Evolutionary conservation across 108 stramenopile species (phyloP).

Genomic region (Cyclotella baltica): DNA sequence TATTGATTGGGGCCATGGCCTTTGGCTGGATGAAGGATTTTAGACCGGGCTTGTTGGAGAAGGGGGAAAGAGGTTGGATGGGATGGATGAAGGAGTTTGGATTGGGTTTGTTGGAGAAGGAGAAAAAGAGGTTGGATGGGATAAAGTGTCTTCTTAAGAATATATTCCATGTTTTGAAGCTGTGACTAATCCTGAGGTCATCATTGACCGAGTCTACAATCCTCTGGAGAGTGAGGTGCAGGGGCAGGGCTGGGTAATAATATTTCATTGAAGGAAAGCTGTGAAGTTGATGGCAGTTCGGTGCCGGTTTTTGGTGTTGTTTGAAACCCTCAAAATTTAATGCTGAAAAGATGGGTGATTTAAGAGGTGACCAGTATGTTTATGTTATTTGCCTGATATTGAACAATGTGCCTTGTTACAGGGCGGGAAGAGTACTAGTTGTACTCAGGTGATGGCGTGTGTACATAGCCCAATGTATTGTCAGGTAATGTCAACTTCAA

Average conservation of each 20-base stretch:
- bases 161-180: slow-evolving; percentile 52
- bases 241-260: slow-evolving; percentile 49
- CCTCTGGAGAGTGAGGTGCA: slow-evolving; percentile 59
- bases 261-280: slow-evolving; percentile 52
- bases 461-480: too few species aligned
- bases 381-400: slow-evolving; percentile 88
- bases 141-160: slow-evolving; percentile 63
- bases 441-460: slow-evolving; percentile 65
- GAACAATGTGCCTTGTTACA: slow-evolving; percentile 45
- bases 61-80: slow-evolving; percentile 34
- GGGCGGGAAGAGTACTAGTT: slow-evolving; percentile 55
- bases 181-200: slow-evolving; percentile 47
- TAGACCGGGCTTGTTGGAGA: slow-evolving; percentile 55
- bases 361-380: slow-evolving; percentile 77
- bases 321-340: slow-evolving; percentile 71
- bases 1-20: slow-evolving; percentile 88
- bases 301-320: slow-evolving; percentile 60
- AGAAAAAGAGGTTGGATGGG: slow-evolving; percentile 44
- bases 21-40: slow-evolving; percentile 88
- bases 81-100: slow-evolving; percentile 80
- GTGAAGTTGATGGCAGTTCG: slow-evolving; percentile 54
- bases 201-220: slow-evolving; percentile 69
- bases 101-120: slow-evolving; percentile 47
- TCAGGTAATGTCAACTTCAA: too few species aligned
- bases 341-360: slow-evolving; percentile 76